Evolutionary conservation across 768 basidiomycete species (phyloP).

Genomic region (Boletus bicolor): DNA sequence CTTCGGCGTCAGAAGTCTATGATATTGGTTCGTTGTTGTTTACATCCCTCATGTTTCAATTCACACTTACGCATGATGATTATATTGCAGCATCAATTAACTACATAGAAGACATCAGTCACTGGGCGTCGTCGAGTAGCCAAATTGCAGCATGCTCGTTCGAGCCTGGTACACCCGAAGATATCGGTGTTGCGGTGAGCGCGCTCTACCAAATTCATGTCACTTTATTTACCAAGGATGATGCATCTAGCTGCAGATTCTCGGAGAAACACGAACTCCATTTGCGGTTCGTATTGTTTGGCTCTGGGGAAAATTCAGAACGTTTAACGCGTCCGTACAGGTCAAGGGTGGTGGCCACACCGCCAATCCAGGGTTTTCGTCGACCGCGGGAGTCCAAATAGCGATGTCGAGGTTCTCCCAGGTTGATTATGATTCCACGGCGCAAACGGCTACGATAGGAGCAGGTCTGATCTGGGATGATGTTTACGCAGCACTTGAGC

Average conservation of each 20-base stretch:
- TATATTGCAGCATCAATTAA: slow-evolving; percentile 9
- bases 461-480: slow-evolving; percentile 59
- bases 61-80: not conserved
- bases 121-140: slow-evolving; percentile 52
- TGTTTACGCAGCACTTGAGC: slow-evolving; percentile 50
- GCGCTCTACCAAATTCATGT: not conserved
- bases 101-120: slow-evolving; percentile 43
- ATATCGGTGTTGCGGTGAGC: slow-evolving; percentile 47
- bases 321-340: slow-evolving; percentile 25
- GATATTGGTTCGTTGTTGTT: not conserved
- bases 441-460: slow-evolving; percentile 40
- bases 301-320: not conserved
- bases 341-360: slow-evolving; percentile 62
- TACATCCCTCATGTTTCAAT: too few relatives aligned
- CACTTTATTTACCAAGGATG: not conserved
- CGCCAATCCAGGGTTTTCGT: slow-evolving; percentile 54
- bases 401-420: slow-evolving; percentile 49
- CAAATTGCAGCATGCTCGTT: slow-evolving; percentile 51
- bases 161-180: slow-evolving; percentile 52
- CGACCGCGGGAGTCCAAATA: slow-evolving; percentile 56
- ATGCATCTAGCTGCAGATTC: slow-evolving; percentile 7
- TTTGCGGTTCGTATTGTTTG: slow-evolving; percentile 21
- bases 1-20: slow-evolving; percentile 3
- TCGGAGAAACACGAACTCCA: slow-evolving; percentile 42
- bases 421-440: slow-evolving; percentile 34